phyloP scores from a whole-genome alignment of 768 basidiomycete species.

The Tylopilus balloui region DNA sequence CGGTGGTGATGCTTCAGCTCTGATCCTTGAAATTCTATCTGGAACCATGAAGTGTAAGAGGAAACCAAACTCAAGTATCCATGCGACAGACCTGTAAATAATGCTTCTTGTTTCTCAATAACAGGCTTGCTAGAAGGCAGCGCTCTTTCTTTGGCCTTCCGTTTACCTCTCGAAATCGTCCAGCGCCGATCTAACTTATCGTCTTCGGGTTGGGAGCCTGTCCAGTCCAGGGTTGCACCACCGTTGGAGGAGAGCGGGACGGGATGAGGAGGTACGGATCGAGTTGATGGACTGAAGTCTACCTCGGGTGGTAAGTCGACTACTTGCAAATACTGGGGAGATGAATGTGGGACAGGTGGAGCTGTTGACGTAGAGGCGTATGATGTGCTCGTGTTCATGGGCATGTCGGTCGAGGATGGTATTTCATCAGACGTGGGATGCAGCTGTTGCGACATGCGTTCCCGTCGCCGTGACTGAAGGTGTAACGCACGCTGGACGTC shows the following conservation, averaged over 20 bases:
- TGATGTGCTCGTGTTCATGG: constrained; percentile 25
- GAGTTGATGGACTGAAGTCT: constrained; percentile 67
- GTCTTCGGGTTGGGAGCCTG: constrained; percentile 50
- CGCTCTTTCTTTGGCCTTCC: constrained; percentile 51
- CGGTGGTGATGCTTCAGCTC: constrained; percentile 43
- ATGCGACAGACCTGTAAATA: constrained; percentile 47
- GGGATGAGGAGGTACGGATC: constrained; percentile 48
- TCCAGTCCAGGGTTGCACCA: constrained; percentile 72
- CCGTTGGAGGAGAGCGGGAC: constrained; percentile 67
- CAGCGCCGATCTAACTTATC: constrained; percentile 58
- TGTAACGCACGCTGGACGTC: constrained; percentile 75
- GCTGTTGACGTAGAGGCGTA: constrained; percentile 31
- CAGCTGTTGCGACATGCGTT: constrained; percentile 39
- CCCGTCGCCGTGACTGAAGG: constrained; percentile 71
- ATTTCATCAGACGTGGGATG: constrained; percentile 17
- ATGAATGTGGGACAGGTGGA: constrained; percentile 11
- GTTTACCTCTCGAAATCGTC: constrained; percentile 50
- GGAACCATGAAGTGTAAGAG: not conserved
- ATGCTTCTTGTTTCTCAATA: constrained; percentile 55
- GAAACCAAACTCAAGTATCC: constrained; percentile 1
- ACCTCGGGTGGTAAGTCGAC: constrained; percentile 40
- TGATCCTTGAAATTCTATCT: constrained; percentile 60
- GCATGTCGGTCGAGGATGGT: constrained; percentile 26
- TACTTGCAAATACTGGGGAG: constrained; percentile 22
- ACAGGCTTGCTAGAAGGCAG: constrained; percentile 39